Conservation (phyloP, 352 stramenopile genomes). For the Globisporangium nunn region DNA sequence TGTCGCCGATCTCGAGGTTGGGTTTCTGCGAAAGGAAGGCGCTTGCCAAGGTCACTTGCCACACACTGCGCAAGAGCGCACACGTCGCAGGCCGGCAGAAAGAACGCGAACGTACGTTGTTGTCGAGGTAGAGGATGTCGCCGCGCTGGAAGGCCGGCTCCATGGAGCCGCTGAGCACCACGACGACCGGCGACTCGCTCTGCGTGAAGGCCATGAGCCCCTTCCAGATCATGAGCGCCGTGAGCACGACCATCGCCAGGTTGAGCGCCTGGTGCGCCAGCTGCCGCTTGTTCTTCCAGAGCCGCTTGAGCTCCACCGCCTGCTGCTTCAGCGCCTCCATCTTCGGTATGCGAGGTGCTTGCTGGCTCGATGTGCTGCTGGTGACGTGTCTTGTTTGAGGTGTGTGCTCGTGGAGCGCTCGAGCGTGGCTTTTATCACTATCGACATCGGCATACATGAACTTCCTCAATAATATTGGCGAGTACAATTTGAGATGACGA, state of each 20-base stretch:
- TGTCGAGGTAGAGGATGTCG: constrained; percentile 98
- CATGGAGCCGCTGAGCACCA: constrained; percentile 98
- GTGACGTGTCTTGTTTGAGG: background rate
- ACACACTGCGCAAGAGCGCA: background rate
- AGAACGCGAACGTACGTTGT: constrained; percentile 65
- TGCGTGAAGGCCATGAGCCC: constrained; percentile 96
- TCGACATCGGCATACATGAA: background rate
- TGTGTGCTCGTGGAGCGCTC: background rate
- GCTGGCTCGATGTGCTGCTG: background rate
- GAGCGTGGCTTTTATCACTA: background rate
- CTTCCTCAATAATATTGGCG: background rate
- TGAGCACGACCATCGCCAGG: constrained; percentile 98
- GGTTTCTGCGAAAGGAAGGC: constrained; percentile 36
- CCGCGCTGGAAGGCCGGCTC: constrained; percentile 98
- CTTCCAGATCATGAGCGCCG: constrained; percentile 99
- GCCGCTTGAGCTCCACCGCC: constrained; percentile 94
- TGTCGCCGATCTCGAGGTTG: constrained; percentile 81
- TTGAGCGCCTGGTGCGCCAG: constrained; percentile 96
- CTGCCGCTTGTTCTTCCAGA: constrained; percentile 98
- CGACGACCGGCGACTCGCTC: constrained; percentile 96
- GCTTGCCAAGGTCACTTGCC: no score
- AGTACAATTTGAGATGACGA: no score
- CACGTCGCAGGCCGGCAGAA: background rate
- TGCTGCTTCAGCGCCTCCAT: constrained; percentile 83
- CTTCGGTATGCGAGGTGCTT: background rate